Evolutionary conservation across 1,284 basidiomycete species (phyloP).

Genomic region (Apiotrichum veenhuisii): DNA sequence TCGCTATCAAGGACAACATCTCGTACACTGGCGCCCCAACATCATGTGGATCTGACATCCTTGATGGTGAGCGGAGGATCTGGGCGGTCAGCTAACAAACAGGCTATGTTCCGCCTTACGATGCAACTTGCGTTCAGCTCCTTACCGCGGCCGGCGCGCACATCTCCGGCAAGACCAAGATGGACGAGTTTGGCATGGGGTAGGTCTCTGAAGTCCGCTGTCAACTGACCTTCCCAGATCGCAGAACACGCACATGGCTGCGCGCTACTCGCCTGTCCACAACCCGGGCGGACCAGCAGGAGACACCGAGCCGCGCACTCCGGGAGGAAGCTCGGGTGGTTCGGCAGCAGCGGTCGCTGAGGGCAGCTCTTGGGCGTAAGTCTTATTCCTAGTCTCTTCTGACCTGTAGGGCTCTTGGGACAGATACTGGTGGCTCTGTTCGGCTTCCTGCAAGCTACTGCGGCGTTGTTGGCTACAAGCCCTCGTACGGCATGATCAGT

Average conservation of each 20-base stretch:
- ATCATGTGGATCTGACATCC: conserved; percentile 72
- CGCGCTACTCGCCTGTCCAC: conserved; percentile 56
- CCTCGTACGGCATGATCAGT: conserved; percentile 87
- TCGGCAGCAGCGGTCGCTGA: conserved; percentile 54
- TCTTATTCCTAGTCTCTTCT: conserved; percentile 6
- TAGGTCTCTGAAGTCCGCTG: conserved; percentile 44
- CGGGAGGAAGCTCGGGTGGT: conserved; percentile 58
- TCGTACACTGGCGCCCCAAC: conserved; percentile 66
- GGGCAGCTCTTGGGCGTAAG: conserved; percentile 73
- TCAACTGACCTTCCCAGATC: conserved; percentile 21
- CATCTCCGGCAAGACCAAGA: conserved; percentile 85
- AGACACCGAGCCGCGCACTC: conserved; percentile 57
- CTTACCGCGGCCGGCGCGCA: conserved; percentile 65
- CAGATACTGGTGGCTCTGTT: conserved; percentile 93
- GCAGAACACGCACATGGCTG: conserved; percentile 29
- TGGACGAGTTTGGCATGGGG: conserved; percentile 99
- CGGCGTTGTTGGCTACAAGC: conserved; percentile 86
- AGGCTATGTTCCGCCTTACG: conserved; percentile 77
- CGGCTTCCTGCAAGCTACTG: conserved; percentile 92
- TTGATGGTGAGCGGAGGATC: conserved; percentile 55
- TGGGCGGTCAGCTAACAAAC: conserved; percentile 14
- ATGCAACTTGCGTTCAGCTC: conserved; percentile 75
- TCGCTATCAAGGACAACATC: conserved; percentile 85
- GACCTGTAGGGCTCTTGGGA: conserved; percentile 69
- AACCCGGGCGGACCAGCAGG: conserved; percentile 59